Percentiles rank a stretch among this genome's conserved stretches.
phyloP scores from a whole-genome alignment of 805 yeast species.

The Jamesozyma spencerorum region DNA sequence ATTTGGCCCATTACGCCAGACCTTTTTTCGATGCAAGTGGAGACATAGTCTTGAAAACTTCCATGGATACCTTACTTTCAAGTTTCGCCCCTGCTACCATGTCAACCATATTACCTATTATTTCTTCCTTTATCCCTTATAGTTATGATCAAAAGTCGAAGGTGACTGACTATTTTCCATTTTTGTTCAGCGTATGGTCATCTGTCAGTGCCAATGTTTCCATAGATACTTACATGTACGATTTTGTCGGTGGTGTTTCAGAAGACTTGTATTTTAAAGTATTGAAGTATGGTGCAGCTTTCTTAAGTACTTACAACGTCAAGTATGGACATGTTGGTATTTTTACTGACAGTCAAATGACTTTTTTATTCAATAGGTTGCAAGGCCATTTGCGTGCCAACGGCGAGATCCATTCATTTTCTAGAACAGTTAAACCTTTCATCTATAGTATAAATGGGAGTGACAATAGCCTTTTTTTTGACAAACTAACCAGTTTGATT shows the following conservation, averaged over 20 bases:
- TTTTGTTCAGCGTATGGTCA: constrained; percentile 67
- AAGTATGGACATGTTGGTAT: constrained; percentile 51
- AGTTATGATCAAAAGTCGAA: constrained; percentile 29
- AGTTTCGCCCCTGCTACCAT: constrained; percentile 48
- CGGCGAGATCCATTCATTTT: constrained; percentile 33
- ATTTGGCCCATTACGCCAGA: constrained; percentile 46
- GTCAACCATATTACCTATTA: constrained; percentile 40
- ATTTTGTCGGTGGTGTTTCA: constrained; percentile 54
- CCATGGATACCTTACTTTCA: constrained; percentile 44
- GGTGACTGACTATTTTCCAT: constrained; percentile 49
- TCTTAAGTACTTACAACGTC: background rate
- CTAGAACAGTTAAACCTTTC: constrained; percentile 38
- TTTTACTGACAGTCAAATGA: constrained; percentile 52
- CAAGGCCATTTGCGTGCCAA: constrained; percentile 33
- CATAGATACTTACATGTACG: constrained; percentile 56
- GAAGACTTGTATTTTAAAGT: constrained; percentile 35
- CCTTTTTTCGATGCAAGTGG: constrained; percentile 42
- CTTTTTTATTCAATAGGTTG: constrained; percentile 48
- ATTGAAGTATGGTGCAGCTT: constrained; percentile 14
- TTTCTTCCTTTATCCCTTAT: constrained; percentile 47
- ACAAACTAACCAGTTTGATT: constrained; percentile 44
- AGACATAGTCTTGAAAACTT: constrained; percentile 32
- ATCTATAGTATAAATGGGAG: constrained; percentile 55
- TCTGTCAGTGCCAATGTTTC: constrained; percentile 39
- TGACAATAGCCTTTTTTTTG: constrained; percentile 37